A percentile compares a stretch with the other conserved stretches of the same genome.
Conservation (phyloP, 2,329 filamentous ascomycete genomes). For the Gaeumannomyces sp. region DNA sequence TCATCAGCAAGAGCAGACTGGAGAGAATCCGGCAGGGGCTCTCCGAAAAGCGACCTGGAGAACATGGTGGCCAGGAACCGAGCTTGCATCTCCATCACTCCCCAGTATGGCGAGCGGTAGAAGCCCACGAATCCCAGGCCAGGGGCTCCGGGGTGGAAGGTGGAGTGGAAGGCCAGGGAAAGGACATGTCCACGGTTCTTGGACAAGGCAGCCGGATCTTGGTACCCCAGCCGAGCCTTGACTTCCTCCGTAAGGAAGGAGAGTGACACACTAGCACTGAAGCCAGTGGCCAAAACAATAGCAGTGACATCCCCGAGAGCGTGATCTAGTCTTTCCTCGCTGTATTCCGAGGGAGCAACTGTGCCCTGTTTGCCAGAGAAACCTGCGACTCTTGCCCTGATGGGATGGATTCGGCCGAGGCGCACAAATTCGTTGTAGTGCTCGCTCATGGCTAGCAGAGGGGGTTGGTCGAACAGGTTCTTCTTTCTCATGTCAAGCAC, state of each 20-base stretch:
- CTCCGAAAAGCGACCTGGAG: constrained; percentile 27
- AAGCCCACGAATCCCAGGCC: constrained; percentile 75
- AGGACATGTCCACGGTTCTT: constrained; percentile 49
- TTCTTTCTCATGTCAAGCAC: constrained; percentile 20
- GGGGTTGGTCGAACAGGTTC: constrained; percentile 40
- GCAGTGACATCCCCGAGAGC: constrained; percentile 55
- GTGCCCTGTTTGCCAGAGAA: constrained; percentile 30
- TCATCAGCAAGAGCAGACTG: constrained; percentile 36
- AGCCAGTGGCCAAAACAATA: constrained; percentile 71
- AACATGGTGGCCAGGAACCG: constrained; percentile 59
- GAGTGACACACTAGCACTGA: constrained; percentile 57
- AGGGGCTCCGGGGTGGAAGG: constrained; percentile 53
- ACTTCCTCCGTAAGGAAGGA: constrained; percentile 56
- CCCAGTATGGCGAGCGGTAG: constrained; percentile 81
- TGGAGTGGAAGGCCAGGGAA: constrained; percentile 62
- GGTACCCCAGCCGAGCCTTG: constrained; percentile 51
- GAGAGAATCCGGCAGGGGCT: constrained; percentile 21
- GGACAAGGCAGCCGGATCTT: constrained; percentile 29
- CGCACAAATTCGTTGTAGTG: constrained; percentile 70
- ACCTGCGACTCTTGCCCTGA: constrained; percentile 39
- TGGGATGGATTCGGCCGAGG: constrained; percentile 50
- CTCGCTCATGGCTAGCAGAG: constrained; percentile 64
- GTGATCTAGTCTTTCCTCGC: constrained; percentile 16
- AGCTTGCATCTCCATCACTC: constrained; percentile 81
- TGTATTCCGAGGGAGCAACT: constrained; percentile 18